These are phyloP conservation scores for Rhizopus delemar DNA, from an alignment of 371 early-diverging fungal genomes.

Conservation along the genomic window DNA sequence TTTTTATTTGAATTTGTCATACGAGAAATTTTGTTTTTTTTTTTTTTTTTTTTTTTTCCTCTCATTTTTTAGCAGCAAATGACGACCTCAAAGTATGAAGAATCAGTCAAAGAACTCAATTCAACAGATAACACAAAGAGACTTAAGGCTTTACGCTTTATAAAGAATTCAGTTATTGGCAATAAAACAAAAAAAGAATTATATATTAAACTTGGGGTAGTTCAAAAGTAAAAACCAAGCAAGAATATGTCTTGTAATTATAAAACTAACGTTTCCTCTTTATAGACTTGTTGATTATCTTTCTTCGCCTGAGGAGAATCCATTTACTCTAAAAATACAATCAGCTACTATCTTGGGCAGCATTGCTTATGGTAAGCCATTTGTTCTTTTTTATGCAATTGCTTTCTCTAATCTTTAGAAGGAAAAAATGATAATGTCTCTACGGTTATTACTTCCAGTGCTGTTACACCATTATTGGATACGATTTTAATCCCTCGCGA, in stretches of 20 bases:
- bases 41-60: constrained; percentile 14
- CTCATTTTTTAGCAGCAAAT: constrained; percentile 22
- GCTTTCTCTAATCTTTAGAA: neutral
- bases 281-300: constrained; percentile 64
- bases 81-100: constrained; percentile 64
- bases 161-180: constrained; percentile 87
- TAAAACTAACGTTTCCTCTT: neutral
- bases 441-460: constrained; percentile 62
- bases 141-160: constrained; percentile 69
- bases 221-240: constrained; percentile 58
- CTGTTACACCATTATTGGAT: constrained; percentile 61
- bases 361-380: constrained; percentile 69
- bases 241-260: neutral
- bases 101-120: constrained; percentile 55
- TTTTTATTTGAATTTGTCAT: too few species aligned
- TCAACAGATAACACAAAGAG: constrained; percentile 49
- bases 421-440: constrained; percentile 52
- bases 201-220: constrained; percentile 68
- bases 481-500: constrained; percentile 52
- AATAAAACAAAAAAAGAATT: constrained; percentile 82
- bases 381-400: neutral
- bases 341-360: constrained; percentile 78
- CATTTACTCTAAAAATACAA: constrained; percentile 60
- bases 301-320: constrained; percentile 28
- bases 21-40: neutral